These are phyloP conservation scores for Arachnomyces sp. DNA, from an alignment of 2,329 filamentous ascomycete genomes.

Conservation along the genomic window DNA sequence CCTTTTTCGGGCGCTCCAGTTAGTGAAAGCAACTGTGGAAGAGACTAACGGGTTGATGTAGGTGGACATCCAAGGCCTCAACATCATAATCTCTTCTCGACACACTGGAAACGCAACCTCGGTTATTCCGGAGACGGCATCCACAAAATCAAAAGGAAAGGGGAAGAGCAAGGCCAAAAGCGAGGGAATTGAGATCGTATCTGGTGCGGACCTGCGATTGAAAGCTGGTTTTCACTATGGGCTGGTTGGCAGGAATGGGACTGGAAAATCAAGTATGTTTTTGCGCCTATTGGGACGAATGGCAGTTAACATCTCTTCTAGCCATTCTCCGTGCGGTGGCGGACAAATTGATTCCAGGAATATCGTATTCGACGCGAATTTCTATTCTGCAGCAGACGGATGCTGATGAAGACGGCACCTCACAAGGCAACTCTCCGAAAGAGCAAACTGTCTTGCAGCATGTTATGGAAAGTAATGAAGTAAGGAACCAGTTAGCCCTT, in stretches of 20 bases:
- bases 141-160: conserved; percentile 22
- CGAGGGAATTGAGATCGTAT: conserved; percentile 55
- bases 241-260: conserved; percentile 70
- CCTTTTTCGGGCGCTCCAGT: background rate
- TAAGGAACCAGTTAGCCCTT: conserved; percentile 46
- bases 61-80: conserved; percentile 66
- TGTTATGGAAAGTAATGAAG: conserved; percentile 49
- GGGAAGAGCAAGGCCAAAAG: conserved; percentile 45
- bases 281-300: background rate
- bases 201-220: conserved; percentile 60
- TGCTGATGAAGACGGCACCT: conserved; percentile 22
- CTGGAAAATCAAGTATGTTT: conserved; percentile 66
- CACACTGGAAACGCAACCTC: conserved; percentile 8
- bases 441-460: conserved; percentile 53
- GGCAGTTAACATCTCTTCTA: conserved; percentile 23
- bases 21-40: background rate
- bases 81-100: conserved; percentile 52
- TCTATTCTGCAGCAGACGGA: conserved; percentile 62
- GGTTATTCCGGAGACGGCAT: conserved; percentile 7
- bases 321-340: conserved; percentile 66
- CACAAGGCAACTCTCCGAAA: conserved; percentile 6
- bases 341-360: conserved; percentile 69
- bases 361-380: conserved; percentile 57
- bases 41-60: conserved; percentile 20
- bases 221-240: conserved; percentile 70